These are phyloP conservation scores for Evernia prunastri DNA, from an alignment of 495 filamentous ascomycete genomes.

Conservation along the genomic window DNA sequence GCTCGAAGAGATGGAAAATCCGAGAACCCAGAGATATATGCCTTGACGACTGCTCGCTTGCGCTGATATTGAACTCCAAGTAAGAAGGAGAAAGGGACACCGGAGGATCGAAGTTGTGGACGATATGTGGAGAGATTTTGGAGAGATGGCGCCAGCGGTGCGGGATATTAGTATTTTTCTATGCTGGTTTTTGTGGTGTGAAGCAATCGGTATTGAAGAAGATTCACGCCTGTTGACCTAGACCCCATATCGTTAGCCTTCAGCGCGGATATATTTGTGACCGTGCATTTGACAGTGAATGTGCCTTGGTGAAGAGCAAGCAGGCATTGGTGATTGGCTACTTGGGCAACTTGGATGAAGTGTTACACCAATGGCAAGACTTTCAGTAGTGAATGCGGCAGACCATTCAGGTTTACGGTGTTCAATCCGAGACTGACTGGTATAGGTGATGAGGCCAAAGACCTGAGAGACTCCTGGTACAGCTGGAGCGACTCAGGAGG, in stretches of 20 bases:
- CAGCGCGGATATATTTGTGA: slow-evolving; percentile 4
- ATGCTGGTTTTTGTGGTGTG: slow-evolving; percentile 2
- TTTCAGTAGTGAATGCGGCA: not conserved
- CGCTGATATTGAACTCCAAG: slow-evolving; percentile 13
- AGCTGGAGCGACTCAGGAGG: not conserved
- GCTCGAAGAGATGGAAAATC: slow-evolving; percentile 3
- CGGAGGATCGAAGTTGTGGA: not conserved
- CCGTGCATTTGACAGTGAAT: slow-evolving; percentile 3
- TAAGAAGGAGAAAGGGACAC: not conserved
- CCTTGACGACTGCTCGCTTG: not conserved
- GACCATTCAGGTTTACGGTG: not conserved
- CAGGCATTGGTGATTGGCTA: not conserved
- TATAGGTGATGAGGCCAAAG: not conserved
- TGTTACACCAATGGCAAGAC: not conserved
- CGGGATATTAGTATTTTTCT: slow-evolving; percentile 17
- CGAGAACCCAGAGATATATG: slow-evolving; percentile 16
- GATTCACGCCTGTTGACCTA: slow-evolving; percentile 20
- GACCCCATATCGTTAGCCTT: slow-evolving; percentile 16
- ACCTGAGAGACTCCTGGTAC: not conserved
- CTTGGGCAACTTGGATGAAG: not conserved
- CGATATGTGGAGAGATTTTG: not conserved
- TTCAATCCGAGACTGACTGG: not conserved
- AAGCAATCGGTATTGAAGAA: slow-evolving; percentile 14
- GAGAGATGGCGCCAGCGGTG: not conserved
- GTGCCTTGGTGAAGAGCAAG: not conserved